Percentiles rank a stretch among this genome's conserved stretches.
phyloP scores from a whole-genome alignment of 1,139 yeast species.

The Pichia norvegensis region DNA sequence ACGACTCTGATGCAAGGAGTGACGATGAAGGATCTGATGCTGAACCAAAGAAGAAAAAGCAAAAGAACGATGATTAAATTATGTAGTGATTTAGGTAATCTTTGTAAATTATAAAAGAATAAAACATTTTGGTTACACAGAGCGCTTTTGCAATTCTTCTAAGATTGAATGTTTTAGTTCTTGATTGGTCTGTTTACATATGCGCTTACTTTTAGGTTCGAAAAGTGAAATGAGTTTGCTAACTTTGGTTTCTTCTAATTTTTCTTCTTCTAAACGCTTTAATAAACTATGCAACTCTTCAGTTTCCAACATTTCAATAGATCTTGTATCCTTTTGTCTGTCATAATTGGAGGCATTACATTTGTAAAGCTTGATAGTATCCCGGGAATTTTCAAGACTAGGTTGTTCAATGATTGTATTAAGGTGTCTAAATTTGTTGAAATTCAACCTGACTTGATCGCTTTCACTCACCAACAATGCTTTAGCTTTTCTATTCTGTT shows the following conservation, averaged over 20 bases:
- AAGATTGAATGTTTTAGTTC: slow-evolving; percentile 14
- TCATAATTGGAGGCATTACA: slow-evolving; percentile 2
- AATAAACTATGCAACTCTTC: slow-evolving; percentile 9
- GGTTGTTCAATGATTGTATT: slow-evolving; percentile 13
- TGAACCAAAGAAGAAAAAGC: slow-evolving; percentile 35
- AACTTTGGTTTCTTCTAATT: slow-evolving; percentile 12
- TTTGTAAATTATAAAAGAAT: background rate
- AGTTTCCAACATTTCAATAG: slow-evolving; percentile 3
- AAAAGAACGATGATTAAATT: slow-evolving; percentile 23
- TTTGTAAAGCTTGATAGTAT: background rate
- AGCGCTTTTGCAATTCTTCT: slow-evolving; percentile 15
- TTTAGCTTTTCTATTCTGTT: background rate
- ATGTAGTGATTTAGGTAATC: background rate
- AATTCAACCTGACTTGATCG: slow-evolving; percentile 13
- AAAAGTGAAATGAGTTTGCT: slow-evolving; percentile 18
- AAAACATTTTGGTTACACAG: background rate
- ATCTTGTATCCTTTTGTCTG: slow-evolving; percentile 9
- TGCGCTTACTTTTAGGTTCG: slow-evolving; percentile 11
- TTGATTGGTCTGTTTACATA: slow-evolving; percentile 16
- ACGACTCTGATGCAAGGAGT: slow-evolving; percentile 61
- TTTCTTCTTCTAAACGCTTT: slow-evolving; percentile 3
- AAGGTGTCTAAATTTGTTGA: slow-evolving; percentile 12
- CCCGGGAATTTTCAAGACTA: background rate
- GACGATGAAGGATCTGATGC: slow-evolving; percentile 26
- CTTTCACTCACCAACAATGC: slow-evolving; percentile 3